Percentiles rank a stretch among this genome's conserved stretches.
Conservation (phyloP, 2,329 filamentous ascomycete genomes). For the Chaetomiaceae sp. region DNA sequence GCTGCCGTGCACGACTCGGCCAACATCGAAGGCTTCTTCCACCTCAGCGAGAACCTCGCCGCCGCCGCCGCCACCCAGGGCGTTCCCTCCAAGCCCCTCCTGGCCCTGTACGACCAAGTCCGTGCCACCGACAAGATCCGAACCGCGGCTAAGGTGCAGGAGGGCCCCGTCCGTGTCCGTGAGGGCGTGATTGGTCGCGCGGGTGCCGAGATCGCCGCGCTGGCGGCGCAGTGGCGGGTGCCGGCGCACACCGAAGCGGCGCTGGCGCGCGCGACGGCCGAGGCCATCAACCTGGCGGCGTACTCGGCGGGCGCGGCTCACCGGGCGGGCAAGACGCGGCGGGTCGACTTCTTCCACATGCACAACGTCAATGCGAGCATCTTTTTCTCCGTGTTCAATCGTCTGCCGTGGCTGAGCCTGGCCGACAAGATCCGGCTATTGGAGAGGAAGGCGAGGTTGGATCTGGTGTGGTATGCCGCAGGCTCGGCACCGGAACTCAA, state of each 20-base stretch:
- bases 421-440: slow-evolving; percentile 51
- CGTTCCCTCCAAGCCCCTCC: slow-evolving; percentile 6
- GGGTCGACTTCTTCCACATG: slow-evolving; percentile 61
- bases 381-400: slow-evolving; percentile 29
- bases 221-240: slow-evolving; percentile 48
- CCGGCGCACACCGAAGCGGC: slow-evolving; percentile 36
- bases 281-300: slow-evolving; percentile 27
- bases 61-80: neutral
- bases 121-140: slow-evolving; percentile 45
- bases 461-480: slow-evolving; percentile 60
- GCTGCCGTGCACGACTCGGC: slow-evolving; percentile 50
- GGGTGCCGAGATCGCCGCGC: slow-evolving; percentile 48
- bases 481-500: slow-evolving; percentile 36
- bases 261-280: slow-evolving; percentile 32
- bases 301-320: slow-evolving; percentile 37
- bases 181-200: slow-evolving; percentile 58
- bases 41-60: slow-evolving; percentile 10
- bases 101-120: slow-evolving; percentile 22
- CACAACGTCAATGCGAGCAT: slow-evolving; percentile 33
- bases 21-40: slow-evolving; percentile 46
- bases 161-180: slow-evolving; percentile 43
- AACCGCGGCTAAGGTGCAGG: slow-evolving; percentile 14
- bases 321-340: slow-evolving; percentile 49
- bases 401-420: slow-evolving; percentile 31
- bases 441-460: slow-evolving; percentile 60